Evolutionary conservation across 345 rosid genomes (phyloP).

Genomic region (Trapa incisa): DNA sequence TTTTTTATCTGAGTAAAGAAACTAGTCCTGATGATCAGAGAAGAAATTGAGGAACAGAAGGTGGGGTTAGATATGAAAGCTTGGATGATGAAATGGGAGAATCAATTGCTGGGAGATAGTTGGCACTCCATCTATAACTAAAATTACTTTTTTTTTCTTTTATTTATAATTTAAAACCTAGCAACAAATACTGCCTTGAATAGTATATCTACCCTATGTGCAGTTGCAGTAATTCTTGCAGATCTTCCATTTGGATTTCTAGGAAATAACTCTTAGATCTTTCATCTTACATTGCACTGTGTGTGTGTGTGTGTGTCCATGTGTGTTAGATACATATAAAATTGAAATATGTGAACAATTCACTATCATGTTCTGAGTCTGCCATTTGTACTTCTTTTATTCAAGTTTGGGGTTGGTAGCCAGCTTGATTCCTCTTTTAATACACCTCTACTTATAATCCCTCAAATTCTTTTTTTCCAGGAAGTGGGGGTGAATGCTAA

Average conservation of each 20-base stretch:
- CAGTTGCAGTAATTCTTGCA: neutral
- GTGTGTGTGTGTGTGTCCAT: too few relatives aligned
- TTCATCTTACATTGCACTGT: neutral
- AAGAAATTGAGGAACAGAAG: neutral
- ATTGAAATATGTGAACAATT: neutral
- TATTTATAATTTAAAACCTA: neutral
- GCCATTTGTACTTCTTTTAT: neutral
- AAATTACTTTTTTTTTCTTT: neutral
- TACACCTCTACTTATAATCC: neutral
- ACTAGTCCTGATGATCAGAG: neutral
- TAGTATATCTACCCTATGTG: neutral
- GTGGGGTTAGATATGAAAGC: neutral
- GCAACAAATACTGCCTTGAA: neutral
- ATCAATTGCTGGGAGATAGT: neutral
- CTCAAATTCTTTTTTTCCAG: conserved; percentile 24
- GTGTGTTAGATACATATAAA: neutral
- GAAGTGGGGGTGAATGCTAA: conserved; percentile 66
- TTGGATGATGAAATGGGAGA: neutral
- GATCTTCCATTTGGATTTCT: neutral
- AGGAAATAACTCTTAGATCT: neutral
- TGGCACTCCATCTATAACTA: neutral
- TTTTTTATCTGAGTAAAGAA: neutral
- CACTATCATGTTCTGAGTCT: neutral
- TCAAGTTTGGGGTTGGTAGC: neutral
- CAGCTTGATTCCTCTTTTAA: neutral